These are phyloP conservation scores for Microcos paniculata DNA, from an alignment of 345 rosid species.

Conservation along the genomic window DNA sequence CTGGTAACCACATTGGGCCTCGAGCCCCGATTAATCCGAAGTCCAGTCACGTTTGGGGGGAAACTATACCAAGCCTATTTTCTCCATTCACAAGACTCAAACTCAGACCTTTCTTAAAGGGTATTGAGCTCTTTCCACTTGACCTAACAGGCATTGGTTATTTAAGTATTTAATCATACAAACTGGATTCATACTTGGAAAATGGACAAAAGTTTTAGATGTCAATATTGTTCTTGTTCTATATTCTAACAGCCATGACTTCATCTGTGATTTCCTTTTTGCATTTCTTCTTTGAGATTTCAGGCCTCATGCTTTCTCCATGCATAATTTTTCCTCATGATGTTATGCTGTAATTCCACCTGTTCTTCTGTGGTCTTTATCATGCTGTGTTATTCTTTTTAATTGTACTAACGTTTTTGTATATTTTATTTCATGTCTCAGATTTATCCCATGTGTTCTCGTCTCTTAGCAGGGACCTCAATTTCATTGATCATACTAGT, in stretches of 20 bases:
- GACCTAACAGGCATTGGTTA: too few relatives aligned
- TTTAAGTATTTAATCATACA: too few relatives aligned
- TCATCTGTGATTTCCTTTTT: background rate
- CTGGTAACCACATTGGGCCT: too few relatives aligned
- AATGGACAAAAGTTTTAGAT: background rate
- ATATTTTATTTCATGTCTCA: conserved; percentile 35
- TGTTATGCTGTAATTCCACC: background rate
- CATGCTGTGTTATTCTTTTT: background rate
- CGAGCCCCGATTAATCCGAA: too few relatives aligned
- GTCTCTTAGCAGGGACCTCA: conserved; percentile 70
- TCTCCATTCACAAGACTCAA: too few relatives aligned
- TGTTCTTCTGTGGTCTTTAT: background rate
- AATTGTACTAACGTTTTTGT: background rate
- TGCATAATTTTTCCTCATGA: background rate
- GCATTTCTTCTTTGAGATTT: background rate
- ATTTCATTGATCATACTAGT: conserved; percentile 91
- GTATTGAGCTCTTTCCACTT: too few relatives aligned
- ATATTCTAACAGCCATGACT: background rate
- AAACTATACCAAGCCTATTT: too few relatives aligned
- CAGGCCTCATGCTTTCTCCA: background rate
- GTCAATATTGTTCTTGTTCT: background rate
- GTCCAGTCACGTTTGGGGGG: too few relatives aligned
- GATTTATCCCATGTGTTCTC: conserved; percentile 86
- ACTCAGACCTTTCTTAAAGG: too few relatives aligned
- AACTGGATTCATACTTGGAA: too few relatives aligned